Evolutionary conservation across 2,329 filamentous ascomycete genomes (phyloP), one percentile per base, ranked within the genome.

Genomic region (Colletotrichum siamense): DNA sequence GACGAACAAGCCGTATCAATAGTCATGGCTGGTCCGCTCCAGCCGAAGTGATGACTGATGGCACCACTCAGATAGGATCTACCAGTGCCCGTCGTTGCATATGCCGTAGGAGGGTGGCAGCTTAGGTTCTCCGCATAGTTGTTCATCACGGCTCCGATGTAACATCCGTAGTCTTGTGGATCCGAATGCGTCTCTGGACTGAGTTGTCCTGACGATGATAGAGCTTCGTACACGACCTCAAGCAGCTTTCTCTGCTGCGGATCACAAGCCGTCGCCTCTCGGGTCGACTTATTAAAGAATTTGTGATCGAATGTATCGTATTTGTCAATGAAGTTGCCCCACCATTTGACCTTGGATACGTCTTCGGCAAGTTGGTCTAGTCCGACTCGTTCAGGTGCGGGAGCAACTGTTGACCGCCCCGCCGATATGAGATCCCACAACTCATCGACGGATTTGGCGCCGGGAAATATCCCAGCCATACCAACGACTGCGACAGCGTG

Each of bases 101-200:
- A 70, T 9, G 67, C 67, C 8, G 55, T 62, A 4, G 67, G 22
- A 6, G 67, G 67, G 10, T 70, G 67, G 65, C 34, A 57, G 2
- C 82, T 82, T 2, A 87, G 77, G 68, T 89, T 88, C 44, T 83
- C 66, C 18, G 87, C 83, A 72, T 89, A 89, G 69, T 89, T 86
- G 34, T 2, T 76, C 79, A 0, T 77, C 78, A 52, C 81, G 78
- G 81, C 82, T 55, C 72, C 78, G 86, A 4, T 88, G 75, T 61
- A 84, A 88, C 28, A 81, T 4, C 82, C 83, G n/a, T 55, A 26
- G 34, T 36, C 49, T 18, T 79, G 79, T 16, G 78, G 78, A 8
- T 79, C 80, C 10, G 55, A 65, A 16, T 84, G 65, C 2, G 79
- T 55, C 2, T 83, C 78, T n/a, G 84, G 5, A 24, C 26, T 10